phyloP scores from a whole-genome alignment of 768 basidiomycete species.

The Tricholoma sp. region DNA sequence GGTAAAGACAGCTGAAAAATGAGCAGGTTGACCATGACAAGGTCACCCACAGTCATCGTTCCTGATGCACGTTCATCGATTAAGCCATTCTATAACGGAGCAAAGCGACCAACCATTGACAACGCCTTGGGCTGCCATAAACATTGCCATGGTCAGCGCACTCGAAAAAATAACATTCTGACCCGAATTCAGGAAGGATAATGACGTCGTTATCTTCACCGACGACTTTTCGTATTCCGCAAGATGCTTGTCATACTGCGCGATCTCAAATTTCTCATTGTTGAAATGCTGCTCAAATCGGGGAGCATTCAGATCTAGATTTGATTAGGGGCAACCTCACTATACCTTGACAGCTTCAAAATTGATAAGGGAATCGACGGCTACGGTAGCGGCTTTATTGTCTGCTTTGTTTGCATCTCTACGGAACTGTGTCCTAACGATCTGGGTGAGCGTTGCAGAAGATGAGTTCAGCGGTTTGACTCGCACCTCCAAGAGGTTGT shows the following conservation, averaged over 20 bases:
- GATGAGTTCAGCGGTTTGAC: background rate
- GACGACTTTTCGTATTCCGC: conserved; percentile 86
- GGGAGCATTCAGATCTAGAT: background rate
- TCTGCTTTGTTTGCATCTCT: conserved; percentile 95
- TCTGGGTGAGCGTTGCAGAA: conserved; percentile 3
- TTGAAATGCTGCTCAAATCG: conserved; percentile 75
- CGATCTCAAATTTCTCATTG: conserved; percentile 89
- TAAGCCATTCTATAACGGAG: background rate
- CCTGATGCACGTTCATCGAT: conserved; percentile 39
- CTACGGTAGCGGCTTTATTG: conserved; percentile 90
- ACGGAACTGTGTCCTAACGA: conserved; percentile 79
- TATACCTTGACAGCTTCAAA: conserved; percentile 96
- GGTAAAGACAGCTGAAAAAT: conserved; percentile 97
- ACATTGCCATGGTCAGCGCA: conserved; percentile 93
- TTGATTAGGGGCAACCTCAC: background rate
- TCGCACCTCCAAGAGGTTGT: conserved; percentile 93
- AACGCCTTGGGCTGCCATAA: conserved; percentile 92
- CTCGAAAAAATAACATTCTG: conserved; percentile 96
- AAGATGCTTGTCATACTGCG: conserved; percentile 88
- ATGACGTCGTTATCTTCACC: conserved; percentile 90
- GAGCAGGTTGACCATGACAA: conserved; percentile 99
- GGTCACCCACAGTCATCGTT: conserved; percentile 96
- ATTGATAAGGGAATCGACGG: conserved; percentile 95
- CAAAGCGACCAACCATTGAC: conserved; percentile 59
- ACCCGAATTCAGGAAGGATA: conserved; percentile 91